A percentile compares a stretch with the other conserved stretches of the same genome.
Conservation (phyloP, 441 rosid genomes). For the Lepidium campestre region DNA sequence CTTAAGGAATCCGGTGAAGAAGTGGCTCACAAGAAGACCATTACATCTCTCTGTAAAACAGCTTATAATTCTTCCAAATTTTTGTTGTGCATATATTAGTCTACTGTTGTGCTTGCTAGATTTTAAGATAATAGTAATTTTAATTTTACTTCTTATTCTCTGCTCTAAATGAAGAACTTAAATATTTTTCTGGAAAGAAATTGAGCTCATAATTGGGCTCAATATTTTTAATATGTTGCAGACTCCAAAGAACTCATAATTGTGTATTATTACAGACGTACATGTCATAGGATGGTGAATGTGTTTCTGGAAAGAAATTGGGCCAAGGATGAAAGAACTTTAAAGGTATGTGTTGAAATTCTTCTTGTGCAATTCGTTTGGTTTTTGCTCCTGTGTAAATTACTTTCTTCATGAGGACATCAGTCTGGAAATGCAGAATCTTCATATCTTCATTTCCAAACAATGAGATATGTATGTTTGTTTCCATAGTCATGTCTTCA, state of each 20-base stretch:
- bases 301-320: conserved; percentile 76
- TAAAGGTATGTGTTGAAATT: conserved; percentile 41
- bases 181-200: no score
- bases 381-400: background rate
- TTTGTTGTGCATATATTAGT: conserved; percentile 38
- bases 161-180: background rate
- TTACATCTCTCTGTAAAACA: conserved; percentile 71
- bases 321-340: conserved; percentile 75
- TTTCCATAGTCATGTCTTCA: conserved; percentile 64
- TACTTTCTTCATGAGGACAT: background rate
- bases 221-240: background rate
- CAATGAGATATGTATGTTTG: conserved; percentile 9
- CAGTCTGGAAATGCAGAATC: background rate
- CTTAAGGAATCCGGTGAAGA: conserved; percentile 61
- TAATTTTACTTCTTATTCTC: background rate
- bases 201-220: no score
- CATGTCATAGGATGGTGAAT: conserved; percentile 89
- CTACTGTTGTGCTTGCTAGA: background rate
- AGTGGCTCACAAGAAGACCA: conserved; percentile 70
- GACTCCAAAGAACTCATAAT: conserved; percentile 7
- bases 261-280: conserved; percentile 15
- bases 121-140: background rate
- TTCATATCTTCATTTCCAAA: background rate
- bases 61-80: conserved; percentile 73
- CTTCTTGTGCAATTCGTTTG: background rate